phyloP scores from a whole-genome alignment of 352 stramenopile genomes.

The Phytophthora vignae region DNA sequence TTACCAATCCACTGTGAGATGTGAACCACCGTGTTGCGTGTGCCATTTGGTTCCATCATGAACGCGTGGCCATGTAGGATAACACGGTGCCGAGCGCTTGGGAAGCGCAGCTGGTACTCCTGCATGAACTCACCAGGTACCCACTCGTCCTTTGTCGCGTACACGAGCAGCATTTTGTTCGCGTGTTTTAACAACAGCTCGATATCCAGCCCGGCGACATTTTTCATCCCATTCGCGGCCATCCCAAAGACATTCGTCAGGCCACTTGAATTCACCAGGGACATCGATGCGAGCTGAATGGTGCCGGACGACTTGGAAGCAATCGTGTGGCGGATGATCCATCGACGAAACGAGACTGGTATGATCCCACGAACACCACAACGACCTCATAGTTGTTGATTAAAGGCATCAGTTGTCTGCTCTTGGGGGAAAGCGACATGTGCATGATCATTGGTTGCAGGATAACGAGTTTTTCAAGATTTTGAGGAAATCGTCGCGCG shows the following conservation, averaged over 20 bases:
- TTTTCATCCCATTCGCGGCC: constrained; percentile 68
- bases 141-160: constrained; percentile 74
- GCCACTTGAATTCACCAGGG: constrained; percentile 62
- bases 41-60: constrained; percentile 76
- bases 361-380: constrained; percentile 42
- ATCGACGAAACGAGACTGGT: too few species aligned
- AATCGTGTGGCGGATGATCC: too few species aligned
- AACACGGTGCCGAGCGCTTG: constrained; percentile 55
- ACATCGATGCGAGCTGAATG: too few species aligned
- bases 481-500: constrained; percentile 55
- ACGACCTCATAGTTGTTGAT: constrained; percentile 48
- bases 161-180: constrained; percentile 71
- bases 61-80: constrained; percentile 72
- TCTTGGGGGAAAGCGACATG: constrained; percentile 59
- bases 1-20: constrained; percentile 65
- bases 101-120: constrained; percentile 60
- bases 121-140: constrained; percentile 68
- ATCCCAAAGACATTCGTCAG: constrained; percentile 43
- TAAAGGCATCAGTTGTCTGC: constrained; percentile 57
- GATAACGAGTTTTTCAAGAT: constrained; percentile 67
- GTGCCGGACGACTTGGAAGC: too few species aligned
- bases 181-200: constrained; percentile 48
- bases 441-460: constrained; percentile 80
- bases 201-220: constrained; percentile 56
- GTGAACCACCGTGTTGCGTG: constrained; percentile 69